Conservation (phyloP, 768 basidiomycete species). For the Cytidiella melzeri region DNA sequence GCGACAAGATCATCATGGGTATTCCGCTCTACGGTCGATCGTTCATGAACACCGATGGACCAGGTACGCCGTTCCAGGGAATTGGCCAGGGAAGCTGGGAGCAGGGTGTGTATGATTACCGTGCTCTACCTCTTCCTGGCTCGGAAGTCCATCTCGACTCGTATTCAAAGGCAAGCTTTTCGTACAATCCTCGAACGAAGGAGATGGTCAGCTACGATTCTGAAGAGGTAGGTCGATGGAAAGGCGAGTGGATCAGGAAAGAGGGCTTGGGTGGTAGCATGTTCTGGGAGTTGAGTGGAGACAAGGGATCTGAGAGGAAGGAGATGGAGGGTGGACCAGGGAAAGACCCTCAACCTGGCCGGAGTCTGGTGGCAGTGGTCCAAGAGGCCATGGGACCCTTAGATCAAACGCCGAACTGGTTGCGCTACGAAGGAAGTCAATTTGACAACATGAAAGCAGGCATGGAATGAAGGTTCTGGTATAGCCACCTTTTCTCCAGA, state of each 20-base stretch:
- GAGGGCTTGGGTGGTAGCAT: slow-evolving; percentile 85
- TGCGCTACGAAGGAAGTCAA: slow-evolving; percentile 68
- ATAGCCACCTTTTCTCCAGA: not conserved
- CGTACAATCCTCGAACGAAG: slow-evolving; percentile 63
- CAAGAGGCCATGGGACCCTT: slow-evolving; percentile 74
- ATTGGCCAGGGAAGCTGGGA: slow-evolving; percentile 91
- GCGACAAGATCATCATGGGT: slow-evolving; percentile 81
- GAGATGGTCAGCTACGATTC: slow-evolving; percentile 86
- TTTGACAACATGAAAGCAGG: slow-evolving; percentile 77
- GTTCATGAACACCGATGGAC: slow-evolving; percentile 81
- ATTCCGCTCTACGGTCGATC: slow-evolving; percentile 92
- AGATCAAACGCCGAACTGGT: slow-evolving; percentile 73
- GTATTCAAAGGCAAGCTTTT: slow-evolving; percentile 70
- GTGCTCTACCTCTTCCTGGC: slow-evolving; percentile 75
- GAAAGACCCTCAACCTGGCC: slow-evolving; percentile 66
- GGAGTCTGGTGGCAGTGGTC: slow-evolving; percentile 67
- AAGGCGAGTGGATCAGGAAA: slow-evolving; percentile 74
- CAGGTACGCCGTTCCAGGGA: slow-evolving; percentile 74
- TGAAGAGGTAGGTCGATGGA: slow-evolving; percentile 60
- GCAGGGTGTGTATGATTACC: slow-evolving; percentile 87
- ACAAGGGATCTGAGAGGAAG: slow-evolving; percentile 62
- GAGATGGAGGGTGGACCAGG: slow-evolving; percentile 72
- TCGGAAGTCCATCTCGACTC: slow-evolving; percentile 63
- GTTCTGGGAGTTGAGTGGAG: slow-evolving; percentile 92
- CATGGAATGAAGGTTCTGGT: slow-evolving; percentile 34